phyloP scores from a whole-genome alignment of 129 eudicot species.

The Arctium lappa region DNA sequence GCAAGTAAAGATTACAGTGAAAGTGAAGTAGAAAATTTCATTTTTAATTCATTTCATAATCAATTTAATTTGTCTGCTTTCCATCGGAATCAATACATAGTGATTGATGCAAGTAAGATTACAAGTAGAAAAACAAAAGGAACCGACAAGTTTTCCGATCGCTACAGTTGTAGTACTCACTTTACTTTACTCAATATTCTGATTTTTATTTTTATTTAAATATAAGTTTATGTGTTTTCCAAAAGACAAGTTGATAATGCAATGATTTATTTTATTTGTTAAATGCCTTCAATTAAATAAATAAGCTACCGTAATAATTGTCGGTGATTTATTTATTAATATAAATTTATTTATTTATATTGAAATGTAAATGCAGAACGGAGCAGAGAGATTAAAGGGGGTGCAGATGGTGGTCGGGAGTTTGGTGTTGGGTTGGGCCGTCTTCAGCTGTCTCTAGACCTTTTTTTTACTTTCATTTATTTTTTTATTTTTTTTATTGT shows the following conservation, averaged over 20 bases:
- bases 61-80: neutral
- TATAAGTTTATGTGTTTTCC: neutral
- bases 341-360: neutral
- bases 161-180: neutral
- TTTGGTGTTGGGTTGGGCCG: constrained; percentile 53
- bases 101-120: neutral
- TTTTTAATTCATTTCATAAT: neutral
- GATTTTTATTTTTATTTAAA: too few species aligned
- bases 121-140: neutral
- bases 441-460: constrained; percentile 43
- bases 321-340: neutral
- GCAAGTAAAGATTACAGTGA: neutral
- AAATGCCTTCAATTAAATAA: neutral
- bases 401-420: constrained; percentile 56
- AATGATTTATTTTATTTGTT: neutral
- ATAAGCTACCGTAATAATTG: neutral
- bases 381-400: constrained; percentile 57
- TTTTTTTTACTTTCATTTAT: neutral
- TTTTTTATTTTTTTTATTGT: constrained; percentile 16
- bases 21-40: neutral
- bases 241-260: neutral
- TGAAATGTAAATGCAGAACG: constrained; percentile 50
- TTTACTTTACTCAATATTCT: neutral
- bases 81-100: neutral
- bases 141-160: neutral